Evolutionary conservation across 106 monocot species (phyloP), one percentile per base, ranked within the genome.

Genomic region (Posidonia australis): DNA sequence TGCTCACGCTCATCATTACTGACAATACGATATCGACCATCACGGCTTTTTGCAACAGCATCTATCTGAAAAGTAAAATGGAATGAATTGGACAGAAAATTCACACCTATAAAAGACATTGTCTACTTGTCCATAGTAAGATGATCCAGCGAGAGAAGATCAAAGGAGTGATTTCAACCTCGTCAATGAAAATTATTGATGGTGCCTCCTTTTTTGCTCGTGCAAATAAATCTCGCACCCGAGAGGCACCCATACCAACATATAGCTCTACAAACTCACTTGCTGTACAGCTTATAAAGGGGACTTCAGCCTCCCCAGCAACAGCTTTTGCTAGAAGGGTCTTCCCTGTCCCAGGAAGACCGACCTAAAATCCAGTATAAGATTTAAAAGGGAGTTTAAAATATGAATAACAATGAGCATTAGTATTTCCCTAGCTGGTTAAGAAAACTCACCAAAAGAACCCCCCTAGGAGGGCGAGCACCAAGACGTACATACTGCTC

Each of bases 1-100:
- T 98, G 96, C 64, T 98, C 96, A 58, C 96, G 84, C 75, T 98
- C 96, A 72, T 98, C 96, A 74, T 98, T 98, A 78, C 96, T 98
- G 30, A 98, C 87, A 69, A 96, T 84, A 53, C 96, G 90, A 68
- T 80, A 85, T 46, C 90, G 82, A 41, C 96, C 96, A 85, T 98
- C 96, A 66, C 96, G 87, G 56, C 90, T 90, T 82, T 98, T 98
- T 13, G 90, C 96, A 62, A 98, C 96, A 9, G 96, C 96, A 75
- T 98, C 96, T 69, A 98, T 98, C 96, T 96, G 79, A 70, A 47
- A 42, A 24, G 57, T 10, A 55, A 56, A 62, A 78, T n/a, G n/a
- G 42, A 54, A 20, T 30, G 19, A 13, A 61, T 1, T 18, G 1
- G 24, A 11, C 5, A 0, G 23, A 20, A n/a, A n/a, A n/a, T n/a